These are phyloP conservation scores for Meyerozyma smithsonii DNA, from an alignment of 1,139 yeast genomes.

Conservation along the genomic window DNA sequence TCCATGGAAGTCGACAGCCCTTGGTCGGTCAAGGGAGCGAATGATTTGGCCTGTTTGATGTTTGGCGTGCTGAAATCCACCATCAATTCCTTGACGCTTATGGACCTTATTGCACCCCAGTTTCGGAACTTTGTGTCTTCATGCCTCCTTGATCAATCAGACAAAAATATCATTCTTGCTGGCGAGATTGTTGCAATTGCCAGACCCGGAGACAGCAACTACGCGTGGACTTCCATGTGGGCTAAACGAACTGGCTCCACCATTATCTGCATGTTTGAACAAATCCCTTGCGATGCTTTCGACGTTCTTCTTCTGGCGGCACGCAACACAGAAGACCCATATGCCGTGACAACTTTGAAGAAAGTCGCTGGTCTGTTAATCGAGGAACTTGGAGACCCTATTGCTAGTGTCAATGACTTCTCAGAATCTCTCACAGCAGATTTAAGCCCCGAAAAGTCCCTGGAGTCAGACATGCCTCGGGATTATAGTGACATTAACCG, in stretches of 20 bases:
- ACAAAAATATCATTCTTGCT: slow-evolving; percentile 39
- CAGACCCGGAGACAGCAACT: slow-evolving; percentile 44
- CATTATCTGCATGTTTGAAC: slow-evolving; percentile 82
- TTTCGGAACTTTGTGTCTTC: slow-evolving; percentile 63
- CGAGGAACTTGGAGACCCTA: slow-evolving; percentile 14
- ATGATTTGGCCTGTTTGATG: slow-evolving; percentile 83
- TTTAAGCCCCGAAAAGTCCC: slow-evolving; percentile 7
- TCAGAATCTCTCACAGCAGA: slow-evolving; percentile 3
- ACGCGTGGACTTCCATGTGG: slow-evolving; percentile 84
- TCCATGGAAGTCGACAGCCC: slow-evolving; percentile 76
- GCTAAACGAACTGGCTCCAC: slow-evolving; percentile 70
- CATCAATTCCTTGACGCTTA: slow-evolving; percentile 56
- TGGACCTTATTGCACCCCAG: slow-evolving; percentile 76
- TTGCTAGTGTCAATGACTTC: slow-evolving; percentile 10
- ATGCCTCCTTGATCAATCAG: slow-evolving; percentile 42
- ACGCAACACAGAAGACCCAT: slow-evolving; percentile 12
- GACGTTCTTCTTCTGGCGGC: slow-evolving; percentile 48
- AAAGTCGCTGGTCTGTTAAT: not conserved
- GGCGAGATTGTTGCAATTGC: slow-evolving; percentile 58
- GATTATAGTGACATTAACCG: slow-evolving; percentile 38
- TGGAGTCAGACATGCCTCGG: slow-evolving; percentile 14
- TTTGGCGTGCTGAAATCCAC: slow-evolving; percentile 74
- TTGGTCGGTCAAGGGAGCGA: slow-evolving; percentile 78
- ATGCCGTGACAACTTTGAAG: not conserved
- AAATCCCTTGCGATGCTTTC: slow-evolving; percentile 77